phyloP scores from a whole-genome alignment of 805 yeast genomes.

The Candida dajiaensis region DNA sequence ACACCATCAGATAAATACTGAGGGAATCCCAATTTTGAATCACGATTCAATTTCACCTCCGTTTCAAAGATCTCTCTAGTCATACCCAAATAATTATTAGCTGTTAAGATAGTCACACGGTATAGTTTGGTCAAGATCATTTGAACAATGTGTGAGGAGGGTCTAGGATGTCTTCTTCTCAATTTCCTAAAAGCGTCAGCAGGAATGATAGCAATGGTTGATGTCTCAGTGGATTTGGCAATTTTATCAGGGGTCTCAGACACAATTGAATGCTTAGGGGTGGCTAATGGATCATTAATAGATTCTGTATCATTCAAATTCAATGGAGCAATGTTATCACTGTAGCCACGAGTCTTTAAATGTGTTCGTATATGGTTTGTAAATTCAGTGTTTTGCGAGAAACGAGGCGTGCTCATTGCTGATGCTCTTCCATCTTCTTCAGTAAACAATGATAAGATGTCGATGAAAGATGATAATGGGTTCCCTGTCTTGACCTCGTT shows the following conservation, averaged over 20 bases:
- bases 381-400: not conserved
- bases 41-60: conserved; percentile 59
- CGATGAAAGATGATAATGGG: conserved; percentile 77
- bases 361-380: not conserved
- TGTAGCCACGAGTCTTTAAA: conserved; percentile 1
- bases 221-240: conserved; percentile 67
- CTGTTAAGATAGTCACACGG: conserved; percentile 87
- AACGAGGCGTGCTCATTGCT: conserved; percentile 3
- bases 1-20: conserved; percentile 55
- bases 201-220: conserved; percentile 92
- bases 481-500: conserved; percentile 80
- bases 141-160: conserved; percentile 91
- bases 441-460: conserved; percentile 72
- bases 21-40: conserved; percentile 49
- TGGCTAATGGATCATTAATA: not conserved
- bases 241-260: conserved; percentile 33
- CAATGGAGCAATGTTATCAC: conserved; percentile 15
- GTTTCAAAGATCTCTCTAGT: conserved; percentile 76
- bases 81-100: conserved; percentile 79
- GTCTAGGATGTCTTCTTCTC: conserved; percentile 71
- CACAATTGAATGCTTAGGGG: not conserved
- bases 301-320: conserved; percentile 9
- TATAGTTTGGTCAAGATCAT: conserved; percentile 83
- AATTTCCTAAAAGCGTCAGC: conserved; percentile 71
- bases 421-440: conserved; percentile 27